A percentile compares a stretch with the other conserved stretches of the same genome.
Conservation (phyloP, 768 basidiomycete genomes). For the Mycena sanguinolenta region DNA sequence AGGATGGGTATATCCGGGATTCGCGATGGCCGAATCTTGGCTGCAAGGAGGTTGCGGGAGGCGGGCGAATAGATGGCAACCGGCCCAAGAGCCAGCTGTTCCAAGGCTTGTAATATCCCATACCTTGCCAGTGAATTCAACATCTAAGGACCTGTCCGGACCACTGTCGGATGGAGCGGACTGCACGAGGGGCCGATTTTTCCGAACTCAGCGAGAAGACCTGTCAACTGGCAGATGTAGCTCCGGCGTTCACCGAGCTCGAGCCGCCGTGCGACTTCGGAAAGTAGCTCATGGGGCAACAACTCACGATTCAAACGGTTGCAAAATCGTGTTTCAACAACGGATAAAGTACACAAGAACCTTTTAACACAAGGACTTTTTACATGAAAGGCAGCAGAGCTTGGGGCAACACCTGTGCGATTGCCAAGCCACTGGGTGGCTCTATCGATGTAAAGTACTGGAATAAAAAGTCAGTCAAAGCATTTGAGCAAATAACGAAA, state of each 20-base stretch:
- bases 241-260: too few species aligned
- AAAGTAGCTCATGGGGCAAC: too few species aligned
- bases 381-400: constrained; percentile 68
- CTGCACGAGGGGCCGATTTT: too few species aligned
- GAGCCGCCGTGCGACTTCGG: too few species aligned
- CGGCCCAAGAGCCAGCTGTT: constrained; percentile 66
- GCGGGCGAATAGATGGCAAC: constrained; percentile 66
- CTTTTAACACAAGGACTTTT: too few species aligned
- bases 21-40: constrained; percentile 64
- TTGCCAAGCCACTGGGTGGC: constrained; percentile 69
- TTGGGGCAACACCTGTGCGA: constrained; percentile 67
- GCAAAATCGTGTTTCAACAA: background rate
- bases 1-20: constrained; percentile 74
- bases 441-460: constrained; percentile 75
- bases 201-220: too few species aligned
- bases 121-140: too few species aligned
- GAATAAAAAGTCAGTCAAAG: background rate
- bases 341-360: background rate
- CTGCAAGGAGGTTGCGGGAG: constrained; percentile 68
- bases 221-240: too few species aligned
- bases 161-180: too few species aligned
- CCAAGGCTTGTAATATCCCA: constrained; percentile 62
- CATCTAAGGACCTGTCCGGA: too few species aligned
- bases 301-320: too few species aligned
- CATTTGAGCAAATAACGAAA: background rate